These are phyloP conservation scores for Chalciporus chontae DNA, from an alignment of 768 basidiomycete genomes.

Conservation along the genomic window DNA sequence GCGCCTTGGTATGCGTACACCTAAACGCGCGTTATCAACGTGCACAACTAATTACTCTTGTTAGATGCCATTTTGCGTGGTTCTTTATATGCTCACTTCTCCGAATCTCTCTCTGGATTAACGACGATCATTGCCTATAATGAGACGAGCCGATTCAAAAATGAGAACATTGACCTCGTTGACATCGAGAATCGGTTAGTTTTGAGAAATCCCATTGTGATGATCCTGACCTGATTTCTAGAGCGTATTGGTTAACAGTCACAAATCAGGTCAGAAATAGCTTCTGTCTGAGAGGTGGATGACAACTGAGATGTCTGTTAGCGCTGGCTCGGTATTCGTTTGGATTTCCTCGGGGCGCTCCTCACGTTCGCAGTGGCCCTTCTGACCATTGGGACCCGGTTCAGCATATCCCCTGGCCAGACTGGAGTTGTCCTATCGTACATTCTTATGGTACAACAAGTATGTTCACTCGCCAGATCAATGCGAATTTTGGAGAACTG, in stretches of 20 bases:
- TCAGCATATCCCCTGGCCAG: slow-evolving; percentile 73
- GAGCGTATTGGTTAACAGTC: slow-evolving; percentile 85
- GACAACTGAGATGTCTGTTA: slow-evolving; percentile 19
- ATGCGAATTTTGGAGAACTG: neutral
- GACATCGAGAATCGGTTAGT: slow-evolving; percentile 78
- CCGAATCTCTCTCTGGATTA: slow-evolving; percentile 83
- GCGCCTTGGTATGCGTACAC: slow-evolving; percentile 48
- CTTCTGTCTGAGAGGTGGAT: neutral
- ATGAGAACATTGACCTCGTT: slow-evolving; percentile 70
- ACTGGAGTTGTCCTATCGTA: slow-evolving; percentile 78
- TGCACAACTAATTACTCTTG: neutral
- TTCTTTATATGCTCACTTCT: slow-evolving; percentile 88
- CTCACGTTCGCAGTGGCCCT: slow-evolving; percentile 78
- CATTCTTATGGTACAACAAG: slow-evolving; percentile 75
- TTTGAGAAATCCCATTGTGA: neutral
- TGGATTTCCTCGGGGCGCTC: slow-evolving; percentile 77
- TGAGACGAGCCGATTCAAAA: slow-evolving; percentile 69
- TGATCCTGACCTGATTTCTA: slow-evolving; percentile 5
- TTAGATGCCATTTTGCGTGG: slow-evolving; percentile 82
- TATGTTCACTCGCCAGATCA: slow-evolving; percentile 21
- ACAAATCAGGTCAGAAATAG: slow-evolving; percentile 60
- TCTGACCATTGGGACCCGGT: slow-evolving; percentile 70
- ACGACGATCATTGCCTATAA: slow-evolving; percentile 88
- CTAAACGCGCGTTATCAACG: neutral
- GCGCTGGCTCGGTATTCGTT: slow-evolving; percentile 85